phyloP scores from a whole-genome alignment of 495 filamentous ascomycete species.

The Baudoinia panamericana region DNA sequence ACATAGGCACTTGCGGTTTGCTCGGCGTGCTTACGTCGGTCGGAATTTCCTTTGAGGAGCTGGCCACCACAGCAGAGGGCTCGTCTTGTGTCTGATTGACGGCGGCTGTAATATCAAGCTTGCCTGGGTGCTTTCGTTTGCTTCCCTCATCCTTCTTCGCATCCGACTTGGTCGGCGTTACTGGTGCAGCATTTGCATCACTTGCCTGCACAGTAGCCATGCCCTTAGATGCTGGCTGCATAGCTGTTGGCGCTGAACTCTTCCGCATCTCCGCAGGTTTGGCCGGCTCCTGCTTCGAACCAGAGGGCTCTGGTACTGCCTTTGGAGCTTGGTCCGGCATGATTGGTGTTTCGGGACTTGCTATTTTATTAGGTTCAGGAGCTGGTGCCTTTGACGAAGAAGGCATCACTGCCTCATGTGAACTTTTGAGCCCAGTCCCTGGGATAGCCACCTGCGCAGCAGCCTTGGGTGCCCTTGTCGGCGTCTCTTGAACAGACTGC shows the following conservation, averaged over 20 bases:
- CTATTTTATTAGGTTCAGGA: no score
- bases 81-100: conserved; percentile 24
- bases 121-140: conserved; percentile 46
- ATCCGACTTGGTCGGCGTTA: conserved; percentile 9
- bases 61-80: background rate
- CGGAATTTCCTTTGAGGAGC: conserved; percentile 1
- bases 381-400: no score
- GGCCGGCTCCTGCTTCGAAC: no score
- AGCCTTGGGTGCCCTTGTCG: conserved; percentile 7
- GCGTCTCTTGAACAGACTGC: conserved; percentile 5
- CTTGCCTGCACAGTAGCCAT: conserved; percentile 12
- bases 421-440: no score
- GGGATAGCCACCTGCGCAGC: no score
- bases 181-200: conserved; percentile 11
- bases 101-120: conserved; percentile 50
- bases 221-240: conserved; percentile 13
- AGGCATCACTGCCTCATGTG: no score
- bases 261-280: background rate
- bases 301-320: no score
- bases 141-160: conserved; percentile 8
- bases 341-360: no score
- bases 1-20: conserved; percentile 2
- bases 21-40: conserved; percentile 6
- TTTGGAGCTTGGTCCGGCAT: no score
- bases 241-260: background rate